phyloP scores from a whole-genome alignment of 768 basidiomycete genomes.

The Aureoboletus auriporus region DNA sequence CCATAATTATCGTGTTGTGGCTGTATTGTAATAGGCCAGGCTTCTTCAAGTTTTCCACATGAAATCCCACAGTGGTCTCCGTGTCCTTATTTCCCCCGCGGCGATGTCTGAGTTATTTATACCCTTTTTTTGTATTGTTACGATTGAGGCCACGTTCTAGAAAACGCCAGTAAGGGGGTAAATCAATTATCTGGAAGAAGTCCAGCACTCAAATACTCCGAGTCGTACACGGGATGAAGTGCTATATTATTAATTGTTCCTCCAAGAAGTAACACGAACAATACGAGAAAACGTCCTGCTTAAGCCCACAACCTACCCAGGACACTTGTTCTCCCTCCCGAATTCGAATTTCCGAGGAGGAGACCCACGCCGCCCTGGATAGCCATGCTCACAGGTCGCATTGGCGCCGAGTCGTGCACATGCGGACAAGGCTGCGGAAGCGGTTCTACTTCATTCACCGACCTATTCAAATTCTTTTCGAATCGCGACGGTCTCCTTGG shows the following conservation, averaged over 20 bases:
- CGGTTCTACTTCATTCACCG: slow-evolving; percentile 38
- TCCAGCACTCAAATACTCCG: neutral
- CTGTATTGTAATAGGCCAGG: too few relatives aligned
- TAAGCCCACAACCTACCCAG: slow-evolving; percentile 57
- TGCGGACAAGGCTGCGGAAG: slow-evolving; percentile 78
- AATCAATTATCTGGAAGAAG: neutral
- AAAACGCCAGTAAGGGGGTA: neutral
- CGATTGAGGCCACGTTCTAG: neutral
- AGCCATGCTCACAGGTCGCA: slow-evolving; percentile 71
- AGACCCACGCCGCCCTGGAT: slow-evolving; percentile 71
- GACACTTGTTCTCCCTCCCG: slow-evolving; percentile 45
- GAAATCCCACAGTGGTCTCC: too few relatives aligned
- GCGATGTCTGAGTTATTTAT: too few relatives aligned
- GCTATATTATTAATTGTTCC: neutral
- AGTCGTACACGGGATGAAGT: too few relatives aligned
- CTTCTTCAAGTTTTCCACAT: too few relatives aligned
- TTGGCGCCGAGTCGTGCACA: slow-evolving; percentile 70
- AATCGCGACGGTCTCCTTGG: slow-evolving; percentile 69
- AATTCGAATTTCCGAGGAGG: slow-evolving; percentile 41
- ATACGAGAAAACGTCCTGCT: neutral
- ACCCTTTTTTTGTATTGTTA: too few relatives aligned
- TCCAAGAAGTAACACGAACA: neutral
- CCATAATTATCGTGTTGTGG: too few relatives aligned
- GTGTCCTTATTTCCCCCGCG: too few relatives aligned
- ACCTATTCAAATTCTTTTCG: slow-evolving; percentile 65